phyloP scores from a whole-genome alignment of 1,284 basidiomycete species.

The Moesziomyces parantarcticus region DNA sequence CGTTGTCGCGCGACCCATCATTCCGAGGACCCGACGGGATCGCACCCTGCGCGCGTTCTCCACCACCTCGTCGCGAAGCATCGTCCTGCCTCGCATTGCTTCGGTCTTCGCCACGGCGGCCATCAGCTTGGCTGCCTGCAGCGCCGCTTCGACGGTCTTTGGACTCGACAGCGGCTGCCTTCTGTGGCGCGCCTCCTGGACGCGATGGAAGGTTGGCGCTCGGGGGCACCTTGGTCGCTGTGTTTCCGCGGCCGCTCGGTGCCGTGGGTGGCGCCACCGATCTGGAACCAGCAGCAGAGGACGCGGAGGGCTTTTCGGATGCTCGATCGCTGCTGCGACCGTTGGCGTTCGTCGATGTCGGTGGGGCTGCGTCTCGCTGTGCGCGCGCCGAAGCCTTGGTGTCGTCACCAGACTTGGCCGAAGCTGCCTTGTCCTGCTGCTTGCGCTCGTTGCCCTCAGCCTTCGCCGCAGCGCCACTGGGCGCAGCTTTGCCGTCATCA shows the following conservation, averaged over 20 bases:
- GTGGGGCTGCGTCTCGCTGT: conserved; percentile 2
- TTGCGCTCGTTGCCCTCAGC: conserved; percentile 6
- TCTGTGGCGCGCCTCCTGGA: conserved; percentile 19
- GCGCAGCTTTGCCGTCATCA: conserved; percentile 1
- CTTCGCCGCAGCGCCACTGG: neutral
- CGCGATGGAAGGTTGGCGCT: conserved; percentile 36
- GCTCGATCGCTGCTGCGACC: conserved; percentile 6
- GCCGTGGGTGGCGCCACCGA: conserved; percentile 10
- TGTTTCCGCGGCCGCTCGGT: conserved; percentile 9
- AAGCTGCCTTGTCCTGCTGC: conserved; percentile 7
- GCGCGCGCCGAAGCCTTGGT: neutral
- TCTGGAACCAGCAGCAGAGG: conserved; percentile 11
- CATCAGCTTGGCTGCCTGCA: conserved; percentile 1
- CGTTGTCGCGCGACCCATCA: conserved; percentile 11
- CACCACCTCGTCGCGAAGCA: conserved; percentile 5
- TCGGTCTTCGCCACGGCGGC: conserved; percentile 17
- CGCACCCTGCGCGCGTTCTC: conserved; percentile 5
- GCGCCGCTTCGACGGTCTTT: conserved; percentile 19
- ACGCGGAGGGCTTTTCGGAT: conserved; percentile 6
- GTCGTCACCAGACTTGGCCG: neutral
- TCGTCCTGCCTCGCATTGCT: conserved; percentile 10
- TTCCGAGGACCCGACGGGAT: conserved; percentile 22
- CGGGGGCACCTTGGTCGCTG: conserved; percentile 21
- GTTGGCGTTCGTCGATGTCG: conserved; percentile 3
- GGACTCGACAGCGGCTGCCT: conserved; percentile 8